Percentiles rank a stretch among this genome's conserved stretches.
Conservation (phyloP, 805 yeast genomes). For the Kuraishia floccosa region DNA sequence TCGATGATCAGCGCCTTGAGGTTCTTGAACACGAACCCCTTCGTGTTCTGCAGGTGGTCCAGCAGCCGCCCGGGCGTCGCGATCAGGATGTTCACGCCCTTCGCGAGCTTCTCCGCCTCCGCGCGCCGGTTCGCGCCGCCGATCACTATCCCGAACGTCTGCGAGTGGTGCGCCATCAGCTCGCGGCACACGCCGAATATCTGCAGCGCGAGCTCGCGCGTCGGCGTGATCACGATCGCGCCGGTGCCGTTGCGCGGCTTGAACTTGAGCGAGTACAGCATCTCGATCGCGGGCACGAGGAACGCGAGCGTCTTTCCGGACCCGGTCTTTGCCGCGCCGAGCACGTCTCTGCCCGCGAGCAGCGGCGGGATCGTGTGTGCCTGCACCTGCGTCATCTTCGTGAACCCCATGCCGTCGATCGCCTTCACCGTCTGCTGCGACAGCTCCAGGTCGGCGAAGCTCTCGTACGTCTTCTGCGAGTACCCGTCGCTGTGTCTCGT, state of each 20-base stretch:
- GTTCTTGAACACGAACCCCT: conserved; percentile 89
- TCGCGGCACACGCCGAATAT: conserved; percentile 97
- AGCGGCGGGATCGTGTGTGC: conserved; percentile 94
- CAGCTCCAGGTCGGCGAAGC: conserved; percentile 44
- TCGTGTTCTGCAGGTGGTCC: conserved; percentile 94
- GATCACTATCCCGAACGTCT: conserved; percentile 92
- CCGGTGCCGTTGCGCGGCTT: conserved; percentile 99
- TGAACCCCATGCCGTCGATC: conserved; percentile 80
- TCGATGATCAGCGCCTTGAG: conserved; percentile 90
- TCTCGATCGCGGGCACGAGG: conserved; percentile 89
- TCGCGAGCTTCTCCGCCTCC: conserved; percentile 87
- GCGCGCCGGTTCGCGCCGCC: conserved; percentile 98
- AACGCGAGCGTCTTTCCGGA: conserved; percentile 97
- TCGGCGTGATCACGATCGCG: conserved; percentile 90
- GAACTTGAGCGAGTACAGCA: conserved; percentile 80
- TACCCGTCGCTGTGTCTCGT: conserved; percentile 5
- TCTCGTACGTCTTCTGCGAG: conserved; percentile 13
- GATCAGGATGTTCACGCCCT: conserved; percentile 88
- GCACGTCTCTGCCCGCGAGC: conserved; percentile 91
- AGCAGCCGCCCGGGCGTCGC: conserved; percentile 97
- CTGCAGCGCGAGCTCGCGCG: conserved; percentile 95
- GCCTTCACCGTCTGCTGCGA: conserved; percentile 80
- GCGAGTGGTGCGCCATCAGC: conserved; percentile 80
- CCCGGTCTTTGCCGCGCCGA: conserved; percentile 99
- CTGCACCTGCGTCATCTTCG: conserved; percentile 88